Conservation (phyloP, 2,329 filamentous ascomycete species). For the Exophiala calicioides region DNA sequence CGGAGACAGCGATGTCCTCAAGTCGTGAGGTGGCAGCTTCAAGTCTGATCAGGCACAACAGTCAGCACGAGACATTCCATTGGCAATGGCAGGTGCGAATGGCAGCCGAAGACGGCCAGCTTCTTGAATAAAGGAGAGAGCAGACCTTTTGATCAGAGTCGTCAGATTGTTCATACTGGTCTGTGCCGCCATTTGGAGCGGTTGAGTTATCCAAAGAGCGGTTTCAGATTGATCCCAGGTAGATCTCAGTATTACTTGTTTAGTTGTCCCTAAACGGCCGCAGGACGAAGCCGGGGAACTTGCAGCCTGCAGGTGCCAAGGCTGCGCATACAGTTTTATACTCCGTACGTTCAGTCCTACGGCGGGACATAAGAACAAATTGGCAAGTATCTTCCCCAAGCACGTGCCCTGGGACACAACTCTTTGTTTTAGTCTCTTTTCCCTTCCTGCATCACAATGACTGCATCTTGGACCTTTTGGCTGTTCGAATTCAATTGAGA, state of each 20-base stretch:
- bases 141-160: slow-evolving; percentile 96
- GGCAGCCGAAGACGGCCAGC: background rate
- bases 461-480: no score
- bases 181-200: slow-evolving; percentile 25
- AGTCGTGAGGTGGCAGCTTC: slow-evolving; percentile 95
- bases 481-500: no score
- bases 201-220: slow-evolving; percentile 7
- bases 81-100: slow-evolving; percentile 31
- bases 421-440: no score
- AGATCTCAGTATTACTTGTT: slow-evolving; percentile 18
- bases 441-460: no score
- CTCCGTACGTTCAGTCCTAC: background rate
- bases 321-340: background rate
- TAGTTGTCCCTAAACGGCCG: slow-evolving; percentile 11
- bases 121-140: slow-evolving; percentile 21
- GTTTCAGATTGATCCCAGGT: no score
- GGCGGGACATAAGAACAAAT: background rate
- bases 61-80: slow-evolving; percentile 19
- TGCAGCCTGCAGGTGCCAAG: slow-evolving; percentile 1
- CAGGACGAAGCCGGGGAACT: background rate
- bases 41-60: slow-evolving; percentile 60
- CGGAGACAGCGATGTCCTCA: slow-evolving; percentile 89
- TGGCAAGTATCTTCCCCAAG: no score
- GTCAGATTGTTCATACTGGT: slow-evolving; percentile 90
- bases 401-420: no score